Evolutionary conservation across 139 green algal genomes (phyloP).

Genomic region (Ulvella scutata): DNA sequence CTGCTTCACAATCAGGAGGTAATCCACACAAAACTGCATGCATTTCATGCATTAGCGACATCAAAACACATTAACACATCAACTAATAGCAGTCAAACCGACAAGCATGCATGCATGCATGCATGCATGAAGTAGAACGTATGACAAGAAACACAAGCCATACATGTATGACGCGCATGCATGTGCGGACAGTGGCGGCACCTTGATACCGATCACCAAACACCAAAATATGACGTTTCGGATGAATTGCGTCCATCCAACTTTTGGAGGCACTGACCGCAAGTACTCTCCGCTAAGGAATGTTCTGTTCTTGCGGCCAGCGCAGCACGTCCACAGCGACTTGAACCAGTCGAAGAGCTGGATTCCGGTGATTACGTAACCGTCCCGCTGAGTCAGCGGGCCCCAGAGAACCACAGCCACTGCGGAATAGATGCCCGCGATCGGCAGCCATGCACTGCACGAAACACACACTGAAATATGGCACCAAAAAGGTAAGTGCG

Average conservation of each 20-base stretch:
- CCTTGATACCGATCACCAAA: not conserved
- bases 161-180: no score
- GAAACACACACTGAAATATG: not conserved
- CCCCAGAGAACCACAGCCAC: not conserved
- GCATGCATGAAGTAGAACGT: no score
- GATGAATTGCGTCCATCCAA: not conserved
- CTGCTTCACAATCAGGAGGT: conserved; percentile 8
- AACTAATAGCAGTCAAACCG: no score
- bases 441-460: not conserved
- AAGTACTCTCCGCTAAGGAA: not conserved
- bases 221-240: not conserved
- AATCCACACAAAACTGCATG: conserved; percentile 6
- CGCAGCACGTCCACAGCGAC: not conserved
- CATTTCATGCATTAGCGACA: no score
- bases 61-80: no score
- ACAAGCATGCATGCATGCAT: no score
- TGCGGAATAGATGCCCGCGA: not conserved
- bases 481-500: no score
- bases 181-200: no score
- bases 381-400: conserved; percentile 2
- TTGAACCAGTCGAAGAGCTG: not conserved
- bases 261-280: not conserved
- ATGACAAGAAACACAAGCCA: no score
- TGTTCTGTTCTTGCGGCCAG: not conserved
- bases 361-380: conserved; percentile 1